Evolutionary conservation across 805 yeast genomes (phyloP).

Genomic region (Diddensiella santjacobensis): DNA sequence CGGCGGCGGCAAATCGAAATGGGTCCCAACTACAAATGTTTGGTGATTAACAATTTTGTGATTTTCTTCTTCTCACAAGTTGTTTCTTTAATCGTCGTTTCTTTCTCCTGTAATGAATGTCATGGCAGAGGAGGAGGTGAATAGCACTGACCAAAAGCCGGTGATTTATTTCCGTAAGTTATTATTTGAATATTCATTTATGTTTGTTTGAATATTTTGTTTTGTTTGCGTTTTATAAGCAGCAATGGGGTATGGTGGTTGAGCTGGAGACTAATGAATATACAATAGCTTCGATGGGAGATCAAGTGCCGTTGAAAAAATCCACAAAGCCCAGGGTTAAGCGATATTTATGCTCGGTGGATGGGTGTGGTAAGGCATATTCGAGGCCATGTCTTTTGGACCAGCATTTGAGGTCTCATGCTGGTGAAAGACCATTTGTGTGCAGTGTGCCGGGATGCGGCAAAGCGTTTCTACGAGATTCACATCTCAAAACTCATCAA

Average conservation of each 20-base stretch:
- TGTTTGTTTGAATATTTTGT: too few species aligned
- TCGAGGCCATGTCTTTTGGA: slow-evolving; percentile 76
- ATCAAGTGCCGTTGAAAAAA: slow-evolving; percentile 13
- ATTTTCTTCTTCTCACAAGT: background rate
- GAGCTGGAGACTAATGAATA: background rate
- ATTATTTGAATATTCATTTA: too few species aligned
- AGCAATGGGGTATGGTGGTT: background rate
- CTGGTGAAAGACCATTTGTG: slow-evolving; percentile 69
- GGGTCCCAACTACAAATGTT: background rate
- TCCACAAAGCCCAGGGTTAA: slow-evolving; percentile 46
- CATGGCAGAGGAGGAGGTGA: background rate
- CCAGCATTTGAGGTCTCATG: slow-evolving; percentile 77
- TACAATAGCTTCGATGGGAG: slow-evolving; percentile 15
- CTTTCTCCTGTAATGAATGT: background rate
- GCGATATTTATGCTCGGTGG: slow-evolving; percentile 56
- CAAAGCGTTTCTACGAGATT: slow-evolving; percentile 64
- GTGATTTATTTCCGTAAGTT: slow-evolving; percentile 3
- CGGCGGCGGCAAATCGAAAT: too few species aligned
- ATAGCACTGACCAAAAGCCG: background rate
- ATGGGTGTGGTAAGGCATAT: slow-evolving; percentile 72
- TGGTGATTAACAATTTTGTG: background rate
- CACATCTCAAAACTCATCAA: slow-evolving; percentile 75
- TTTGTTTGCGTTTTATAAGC: too few species aligned
- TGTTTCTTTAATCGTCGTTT: background rate
- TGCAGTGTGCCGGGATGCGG: slow-evolving; percentile 57